Evolutionary conservation across 371 early-diverging fungal genomes (phyloP).

Genomic region (Mucor sp.): DNA sequence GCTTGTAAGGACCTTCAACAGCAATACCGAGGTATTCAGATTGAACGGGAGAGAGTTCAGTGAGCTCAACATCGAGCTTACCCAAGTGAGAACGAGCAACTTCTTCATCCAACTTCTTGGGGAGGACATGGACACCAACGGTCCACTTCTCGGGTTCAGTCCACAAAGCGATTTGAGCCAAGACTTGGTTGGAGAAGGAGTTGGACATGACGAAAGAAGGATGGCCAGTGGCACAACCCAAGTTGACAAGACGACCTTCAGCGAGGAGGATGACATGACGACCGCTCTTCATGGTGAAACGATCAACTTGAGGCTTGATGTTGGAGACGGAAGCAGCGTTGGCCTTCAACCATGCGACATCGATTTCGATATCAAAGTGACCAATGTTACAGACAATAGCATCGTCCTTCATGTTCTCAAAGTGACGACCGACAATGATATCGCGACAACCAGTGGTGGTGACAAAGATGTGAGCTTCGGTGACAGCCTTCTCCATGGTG

Average conservation of each 20-base stretch:
- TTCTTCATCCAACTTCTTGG: slow-evolving; percentile 99
- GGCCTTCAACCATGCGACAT: slow-evolving; percentile 98
- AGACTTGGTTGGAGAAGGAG: slow-evolving; percentile 98
- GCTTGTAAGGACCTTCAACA: slow-evolving; percentile 95
- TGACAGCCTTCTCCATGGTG: slow-evolving; percentile 96
- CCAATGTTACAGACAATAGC: slow-evolving; percentile 99
- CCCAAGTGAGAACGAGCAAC: slow-evolving; percentile 96
- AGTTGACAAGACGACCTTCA: slow-evolving; percentile 98
- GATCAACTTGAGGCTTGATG: slow-evolving; percentile 99
- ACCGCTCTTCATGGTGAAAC: slow-evolving; percentile 93
- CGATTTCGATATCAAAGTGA: slow-evolving; percentile 99
- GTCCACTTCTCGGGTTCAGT: slow-evolving; percentile 86
- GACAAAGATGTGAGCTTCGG: slow-evolving; percentile 96
- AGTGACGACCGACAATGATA: slow-evolving; percentile 94
- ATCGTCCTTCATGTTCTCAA: slow-evolving; percentile 95
- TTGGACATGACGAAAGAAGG: slow-evolving; percentile 99
- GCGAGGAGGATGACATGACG: slow-evolving; percentile 96
- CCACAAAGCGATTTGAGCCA: slow-evolving; percentile 99
- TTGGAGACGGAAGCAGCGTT: slow-evolving; percentile 88
- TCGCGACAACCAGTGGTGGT: slow-evolving; percentile 99
- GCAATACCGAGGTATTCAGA: slow-evolving; percentile 88
- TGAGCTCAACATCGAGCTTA: slow-evolving; percentile 95
- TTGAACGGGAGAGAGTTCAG: slow-evolving; percentile 74
- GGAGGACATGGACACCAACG: slow-evolving; percentile 97
- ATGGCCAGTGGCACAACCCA: slow-evolving; percentile 99